phyloP scores from a whole-genome alignment of 768 basidiomycete genomes.

The Phlebiopsis flavidoalba region DNA sequence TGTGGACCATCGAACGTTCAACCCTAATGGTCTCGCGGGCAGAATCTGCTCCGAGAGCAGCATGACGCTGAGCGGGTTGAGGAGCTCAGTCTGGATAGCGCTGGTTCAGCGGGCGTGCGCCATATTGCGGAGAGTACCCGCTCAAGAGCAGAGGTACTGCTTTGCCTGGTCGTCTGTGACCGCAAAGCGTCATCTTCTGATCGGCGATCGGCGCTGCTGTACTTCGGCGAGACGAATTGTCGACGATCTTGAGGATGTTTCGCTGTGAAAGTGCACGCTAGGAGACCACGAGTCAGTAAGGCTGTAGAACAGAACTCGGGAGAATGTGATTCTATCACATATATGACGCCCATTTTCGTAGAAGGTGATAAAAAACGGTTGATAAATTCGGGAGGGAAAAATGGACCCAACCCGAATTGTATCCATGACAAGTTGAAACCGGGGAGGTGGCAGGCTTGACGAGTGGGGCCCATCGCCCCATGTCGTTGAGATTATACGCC shows the following conservation, averaged over 20 bases:
- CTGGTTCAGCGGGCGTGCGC: conserved; percentile 91
- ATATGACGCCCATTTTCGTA: conserved; percentile 83
- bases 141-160: conserved; percentile 66
- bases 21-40: conserved; percentile 72
- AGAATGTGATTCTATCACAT: conserved; percentile 23
- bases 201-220: conserved; percentile 71
- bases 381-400: conserved; percentile 92
- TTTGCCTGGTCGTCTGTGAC: conserved; percentile 76
- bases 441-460: conserved; percentile 58
- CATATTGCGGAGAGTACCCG: conserved; percentile 80
- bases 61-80: conserved; percentile 85
- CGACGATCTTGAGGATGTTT: conserved; percentile 82
- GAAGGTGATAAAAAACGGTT: too few species aligned
- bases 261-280: conserved; percentile 64
- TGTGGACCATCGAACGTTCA: conserved; percentile 74
- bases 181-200: conserved; percentile 75
- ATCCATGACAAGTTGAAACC: conserved; percentile 65
- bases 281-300: conserved; percentile 31
- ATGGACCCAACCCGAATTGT: conserved; percentile 68
- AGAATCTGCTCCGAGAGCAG: conserved; percentile 78
- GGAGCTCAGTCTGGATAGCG: conserved; percentile 85
- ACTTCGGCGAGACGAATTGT: conserved; percentile 84
- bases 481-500: conserved; percentile 69
- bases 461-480: conserved; percentile 65
- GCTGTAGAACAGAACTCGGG: conserved; percentile 16